Base-by-base conservation (phyloP, 805 yeast genomes). In the Schwanniomyces pseudopolymorphus region DNA sequence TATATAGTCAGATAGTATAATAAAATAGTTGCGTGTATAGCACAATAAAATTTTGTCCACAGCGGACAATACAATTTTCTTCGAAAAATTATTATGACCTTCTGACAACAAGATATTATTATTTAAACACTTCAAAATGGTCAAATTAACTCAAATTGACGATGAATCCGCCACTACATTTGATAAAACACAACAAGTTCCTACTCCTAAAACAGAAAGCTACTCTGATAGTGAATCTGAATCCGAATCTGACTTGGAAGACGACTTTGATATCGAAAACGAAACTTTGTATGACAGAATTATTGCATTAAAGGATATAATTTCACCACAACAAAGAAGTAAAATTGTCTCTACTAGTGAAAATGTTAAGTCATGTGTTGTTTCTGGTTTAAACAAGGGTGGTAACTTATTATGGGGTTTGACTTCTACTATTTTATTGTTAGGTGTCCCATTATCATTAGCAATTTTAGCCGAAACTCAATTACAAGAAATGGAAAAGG, bases 401-500 rank as follows among this genome's bases (percentile, higher is more conserved):
- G 97, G 97, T 50, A 78, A 79, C 56, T 73, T 87, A 33, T 77
- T 91, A 55, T 94, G 98, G 98, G 79, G 86, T 50, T 54, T 89
- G 47, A 83, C 97, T 10, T 84, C 98, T 10, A 80, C 94, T 36
- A 83, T 88, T 36, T 73, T 94, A 58, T 79, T 94, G 52, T 75
- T 94, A 58, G 97, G 97, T 65, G 96, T 90, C 40, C 99, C 99
- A 53, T 78, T 89, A 58, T 84, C 96, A 7, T 76, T 94, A 59
- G 85, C 96, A 44, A 87, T 94, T 58, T 77, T 94, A 59, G 84
- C 90, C 50, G 97, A 92, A 74, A 95, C 90, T 65, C 97, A 92
- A 75, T 80, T 91, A 66, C 83, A 85, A 64, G 97, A 91, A 74
- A 80, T 89, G 85, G 97, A 91, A 76, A 89, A 87, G 75, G 94